A percentile compares a stretch with the other conserved stretches of the same genome.
These are phyloP conservation scores for Chytriomyces hyalinus DNA, from an alignment of 192 early-diverging fungal genomes.

Conservation along the genomic window DNA sequence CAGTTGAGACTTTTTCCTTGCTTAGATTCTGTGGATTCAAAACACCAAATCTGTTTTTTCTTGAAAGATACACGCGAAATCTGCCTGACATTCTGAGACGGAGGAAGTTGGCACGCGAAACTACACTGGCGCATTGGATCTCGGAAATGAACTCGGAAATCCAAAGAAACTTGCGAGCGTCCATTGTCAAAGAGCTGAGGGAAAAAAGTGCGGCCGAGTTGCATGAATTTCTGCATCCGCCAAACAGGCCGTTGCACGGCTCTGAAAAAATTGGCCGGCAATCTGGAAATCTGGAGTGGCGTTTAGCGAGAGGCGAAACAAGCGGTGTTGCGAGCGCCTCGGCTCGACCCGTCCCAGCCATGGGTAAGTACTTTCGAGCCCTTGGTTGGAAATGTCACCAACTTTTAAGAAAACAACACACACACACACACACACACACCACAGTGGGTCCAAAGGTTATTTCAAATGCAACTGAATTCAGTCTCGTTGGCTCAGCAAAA, in stretches of 20 bases:
- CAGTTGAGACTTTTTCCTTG: too few relatives aligned
- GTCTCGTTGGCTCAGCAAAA: neutral
- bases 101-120: constrained; percentile 36
- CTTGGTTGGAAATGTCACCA: neutral
- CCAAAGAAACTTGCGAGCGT: neutral
- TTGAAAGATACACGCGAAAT: constrained; percentile 35
- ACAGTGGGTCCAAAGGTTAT: neutral
- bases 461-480: neutral
- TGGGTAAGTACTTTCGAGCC: neutral
- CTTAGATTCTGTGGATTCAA: too few relatives aligned
- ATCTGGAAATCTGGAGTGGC: constrained; percentile 43
- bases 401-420: neutral
- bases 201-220: constrained; percentile 22
- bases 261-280: constrained; percentile 34
- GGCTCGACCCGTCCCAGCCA: neutral
- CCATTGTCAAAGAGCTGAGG: constrained; percentile 19
- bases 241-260: neutral
- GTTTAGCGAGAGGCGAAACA: constrained; percentile 39
- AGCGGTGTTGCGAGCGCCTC: neutral
- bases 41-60: neutral
- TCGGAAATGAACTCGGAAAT: neutral
- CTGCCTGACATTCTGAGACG: constrained; percentile 21
- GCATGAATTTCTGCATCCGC: constrained; percentile 13
- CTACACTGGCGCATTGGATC: neutral
- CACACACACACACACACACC: neutral